Evolutionary conservation across 148 eudicot species (phyloP).

Genomic region (Salicornia ramosissima): DNA sequence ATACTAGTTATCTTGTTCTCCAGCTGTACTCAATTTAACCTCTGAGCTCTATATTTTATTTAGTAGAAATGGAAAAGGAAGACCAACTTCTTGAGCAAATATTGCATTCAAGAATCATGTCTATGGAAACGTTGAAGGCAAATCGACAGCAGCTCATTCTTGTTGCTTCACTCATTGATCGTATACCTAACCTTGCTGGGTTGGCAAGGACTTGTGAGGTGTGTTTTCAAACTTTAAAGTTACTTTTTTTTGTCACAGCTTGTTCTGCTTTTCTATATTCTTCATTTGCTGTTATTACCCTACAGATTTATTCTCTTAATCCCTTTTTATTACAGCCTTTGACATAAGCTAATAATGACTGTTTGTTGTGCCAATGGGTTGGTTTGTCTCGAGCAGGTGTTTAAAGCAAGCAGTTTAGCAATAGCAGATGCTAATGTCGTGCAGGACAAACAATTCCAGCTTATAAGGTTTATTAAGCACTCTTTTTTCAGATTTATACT

Average conservation of each 20-base stretch:
- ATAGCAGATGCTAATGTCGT: constrained; percentile 66
- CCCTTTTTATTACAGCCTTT: not conserved
- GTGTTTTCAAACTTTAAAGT: constrained; percentile 10
- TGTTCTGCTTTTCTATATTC: not conserved
- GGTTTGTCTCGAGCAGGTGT: constrained; percentile 46
- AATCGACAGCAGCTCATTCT: constrained; percentile 73
- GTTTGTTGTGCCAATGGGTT: not conserved
- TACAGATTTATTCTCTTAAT: not conserved
- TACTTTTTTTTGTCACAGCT: not conserved
- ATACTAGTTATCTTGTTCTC: not conserved
- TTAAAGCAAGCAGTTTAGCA: constrained; percentile 75
- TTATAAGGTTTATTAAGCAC: constrained; percentile 60
- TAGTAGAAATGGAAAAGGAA: constrained; percentile 74
- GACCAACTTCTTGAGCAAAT: constrained; percentile 77
- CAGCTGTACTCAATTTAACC: not conserved
- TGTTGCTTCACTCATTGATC: constrained; percentile 88
- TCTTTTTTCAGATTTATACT: too few species aligned
- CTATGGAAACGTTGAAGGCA: constrained; percentile 56
- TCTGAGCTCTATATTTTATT: constrained; percentile 11
- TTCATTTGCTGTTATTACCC: not conserved
- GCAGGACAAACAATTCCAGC: constrained; percentile 91
- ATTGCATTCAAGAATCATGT: constrained; percentile 53
- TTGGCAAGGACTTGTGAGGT: constrained; percentile 97
- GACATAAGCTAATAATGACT: not conserved
- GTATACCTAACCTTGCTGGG: constrained; percentile 99